A percentile compares a stretch with the other conserved stretches of the same genome.
These are phyloP conservation scores for Suillus fuscotomentosus DNA, from an alignment of 768 basidiomycete genomes.

Conservation along the genomic window DNA sequence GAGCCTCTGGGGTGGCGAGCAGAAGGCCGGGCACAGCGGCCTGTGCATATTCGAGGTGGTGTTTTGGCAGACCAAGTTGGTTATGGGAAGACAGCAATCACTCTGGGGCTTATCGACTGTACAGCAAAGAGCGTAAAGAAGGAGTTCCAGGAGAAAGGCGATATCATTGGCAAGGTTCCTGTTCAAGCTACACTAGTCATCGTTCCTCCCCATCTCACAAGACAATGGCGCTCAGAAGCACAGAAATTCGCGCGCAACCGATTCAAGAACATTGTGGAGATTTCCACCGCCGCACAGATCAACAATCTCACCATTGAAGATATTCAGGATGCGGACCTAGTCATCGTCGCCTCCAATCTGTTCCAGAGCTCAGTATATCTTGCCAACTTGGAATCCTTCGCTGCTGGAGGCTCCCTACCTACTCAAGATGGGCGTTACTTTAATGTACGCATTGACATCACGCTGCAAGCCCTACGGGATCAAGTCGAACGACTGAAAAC, in stretches of 20 bases:
- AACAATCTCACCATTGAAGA: conserved; percentile 72
- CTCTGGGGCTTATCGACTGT: conserved; percentile 84
- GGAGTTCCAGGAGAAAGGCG: conserved; percentile 53
- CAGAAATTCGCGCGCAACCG: conserved; percentile 65
- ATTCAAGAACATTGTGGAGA: conserved; percentile 52
- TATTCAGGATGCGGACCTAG: conserved; percentile 78
- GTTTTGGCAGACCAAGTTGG: conserved; percentile 96
- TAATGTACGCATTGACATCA: conserved; percentile 72
- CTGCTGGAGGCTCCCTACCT: conserved; percentile 68
- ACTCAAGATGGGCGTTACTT: conserved; percentile 86
- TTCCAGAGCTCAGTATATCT: conserved; percentile 78
- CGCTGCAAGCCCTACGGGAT: conserved; percentile 50
- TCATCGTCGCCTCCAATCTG: conserved; percentile 84
- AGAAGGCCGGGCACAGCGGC: conserved; percentile 85
- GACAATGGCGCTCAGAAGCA: conserved; percentile 89
- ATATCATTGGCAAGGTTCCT: conserved; percentile 61
- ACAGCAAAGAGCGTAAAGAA: conserved; percentile 51
- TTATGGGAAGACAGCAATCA: conserved; percentile 96
- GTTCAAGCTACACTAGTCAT: conserved; percentile 80
- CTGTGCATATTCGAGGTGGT: conserved; percentile 77
- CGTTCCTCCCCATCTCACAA: conserved; percentile 87
- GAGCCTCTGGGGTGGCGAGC: conserved; percentile 90
- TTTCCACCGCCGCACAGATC: conserved; percentile 68
- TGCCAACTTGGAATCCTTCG: conserved; percentile 70
- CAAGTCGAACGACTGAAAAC: conserved; percentile 71